Evolutionary conservation across 768 basidiomycete species (phyloP), one percentile per base, ranked within the genome.

Genomic region (Tylopilus intermedius): DNA sequence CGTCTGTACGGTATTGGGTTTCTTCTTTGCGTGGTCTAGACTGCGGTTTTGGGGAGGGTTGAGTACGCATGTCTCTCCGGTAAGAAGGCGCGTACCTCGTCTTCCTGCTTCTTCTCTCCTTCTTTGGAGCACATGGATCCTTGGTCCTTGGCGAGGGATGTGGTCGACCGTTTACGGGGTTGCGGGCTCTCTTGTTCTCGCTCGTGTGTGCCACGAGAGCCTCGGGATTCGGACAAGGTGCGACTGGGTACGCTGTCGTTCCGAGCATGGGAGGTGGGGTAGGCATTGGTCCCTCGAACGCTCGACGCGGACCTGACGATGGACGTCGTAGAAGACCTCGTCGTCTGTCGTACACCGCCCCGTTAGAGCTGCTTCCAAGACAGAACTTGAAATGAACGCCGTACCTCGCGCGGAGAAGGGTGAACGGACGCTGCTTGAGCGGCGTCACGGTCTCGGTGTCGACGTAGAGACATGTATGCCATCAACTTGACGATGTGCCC

Each of bases 371-470:
- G 8, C 0, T 8, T 10, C 14, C 7, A 10, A 30, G 35, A n/a
- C 35, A 2, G 29, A 8, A 48, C 7, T 2, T 6, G 18, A 18
- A 18, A 18, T 18, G 18, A 18, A 18, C 18, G 18, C n/a, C 50
- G 14, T 50, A 60, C 60, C 57, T 59, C 57, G 15, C 40, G 56
- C 15, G 46, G 48, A 30, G 24, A 46, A 26, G 39, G 43, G 4
- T 45, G n/a, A 13, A 6, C 22, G 6, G 50, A 10, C 13, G 2
- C 32, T 26, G 44, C 32, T 10, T 30, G 29, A 13, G 11, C 38
- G 10, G n/a, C 13, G 37, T 37, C 37, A 37, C 14, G 37, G 11
- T 26, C 42, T 37, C 26, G 39, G 35, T 37, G 52, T 35, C 45
- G 50, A 41, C 38, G 52, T 4, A 18, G 18, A 45, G 49, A 46